Conservation (phyloP, 805 yeast genomes). For the Metschnikowia orientalis region DNA sequence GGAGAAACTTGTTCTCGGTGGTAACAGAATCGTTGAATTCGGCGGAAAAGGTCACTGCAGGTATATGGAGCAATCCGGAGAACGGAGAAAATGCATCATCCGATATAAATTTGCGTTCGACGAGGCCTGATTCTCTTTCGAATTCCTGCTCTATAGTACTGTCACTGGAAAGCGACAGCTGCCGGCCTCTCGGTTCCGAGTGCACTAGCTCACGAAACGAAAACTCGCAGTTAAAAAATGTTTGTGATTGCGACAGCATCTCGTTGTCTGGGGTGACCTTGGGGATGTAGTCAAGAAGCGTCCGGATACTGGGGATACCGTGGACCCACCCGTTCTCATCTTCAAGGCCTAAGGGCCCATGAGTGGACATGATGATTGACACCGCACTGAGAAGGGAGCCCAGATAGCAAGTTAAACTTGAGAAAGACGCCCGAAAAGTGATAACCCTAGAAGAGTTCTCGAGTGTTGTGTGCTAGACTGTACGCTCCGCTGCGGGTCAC, state of each 20-base stretch:
- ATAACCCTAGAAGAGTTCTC: too few species aligned
- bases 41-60: slow-evolving; percentile 9
- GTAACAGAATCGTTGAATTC: slow-evolving; percentile 2
- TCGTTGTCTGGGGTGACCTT: neutral
- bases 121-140: neutral
- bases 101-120: slow-evolving; percentile 1
- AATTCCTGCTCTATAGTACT: neutral
- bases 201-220: slow-evolving; percentile 3
- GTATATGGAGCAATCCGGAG: slow-evolving; percentile 16
- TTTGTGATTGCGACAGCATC: neutral
- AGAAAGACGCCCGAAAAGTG: too few species aligned
- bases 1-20: slow-evolving; percentile 14
- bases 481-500: too few species aligned
- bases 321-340: slow-evolving; percentile 8
- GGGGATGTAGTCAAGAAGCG: slow-evolving; percentile 6
- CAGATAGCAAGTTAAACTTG: too few species aligned
- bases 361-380: too few species aligned
- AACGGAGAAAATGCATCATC: slow-evolving; percentile 15
- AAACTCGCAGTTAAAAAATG: neutral
- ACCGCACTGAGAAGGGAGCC: too few species aligned
- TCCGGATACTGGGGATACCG: slow-evolving; percentile 21
- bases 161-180: neutral
- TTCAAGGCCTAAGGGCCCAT: too few species aligned
- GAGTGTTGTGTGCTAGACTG: too few species aligned
- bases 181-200: neutral